Base-by-base conservation (phyloP, 768 basidiomycete species). In the Collybiopsis luxurians region DNA sequence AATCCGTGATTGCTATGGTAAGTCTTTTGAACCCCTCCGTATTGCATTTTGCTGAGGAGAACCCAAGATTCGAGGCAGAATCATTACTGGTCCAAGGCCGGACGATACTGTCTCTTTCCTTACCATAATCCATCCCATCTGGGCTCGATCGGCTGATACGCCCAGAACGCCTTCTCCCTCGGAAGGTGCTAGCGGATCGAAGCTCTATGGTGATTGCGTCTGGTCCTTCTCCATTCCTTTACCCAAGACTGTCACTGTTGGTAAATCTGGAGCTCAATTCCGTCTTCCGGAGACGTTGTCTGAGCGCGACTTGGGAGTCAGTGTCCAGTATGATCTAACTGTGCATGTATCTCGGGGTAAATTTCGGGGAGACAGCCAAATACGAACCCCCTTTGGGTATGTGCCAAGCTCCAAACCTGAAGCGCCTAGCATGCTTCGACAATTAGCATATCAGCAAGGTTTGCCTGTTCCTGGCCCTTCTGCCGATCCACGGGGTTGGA, bases 401-500 rank as follows among this genome's bases (percentile, higher is more conserved):
- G 75, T 83, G 15, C 77, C 80, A 11, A 75, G 69, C 51, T 71
- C 70, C 17, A 70, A 77, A 48, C 80, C 81, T 9, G 75, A 74
- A 13, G 66, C 74, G 23, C 73, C 77, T 12, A 81, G 81, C 11
- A 28, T 77, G 17, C 68, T 79, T 9, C 76, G 80, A 44, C 80
- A 80, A 61, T 65, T 80, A 38, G 80, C 80, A 0, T 83, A 82
- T 58, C 74, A 75, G 59, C 71, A 79, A 56, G 66, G 68, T 52
- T 63, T 71, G 26, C 75, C 79, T 11, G 67, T 82, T 19, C 77
- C 76, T 34, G 75, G 75, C 3, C 79, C 80, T 10, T 67, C 72
- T 17, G 63, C 68, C n/a, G 81, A 83, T 60, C 79, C 79, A 4
- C 76, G 77, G 58, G 80, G 82, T 11, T 83, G 82, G 82, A 75